phyloP scores from a whole-genome alignment of 2,329 filamentous ascomycete species.

The Colletotrichum graminicola region DNA sequence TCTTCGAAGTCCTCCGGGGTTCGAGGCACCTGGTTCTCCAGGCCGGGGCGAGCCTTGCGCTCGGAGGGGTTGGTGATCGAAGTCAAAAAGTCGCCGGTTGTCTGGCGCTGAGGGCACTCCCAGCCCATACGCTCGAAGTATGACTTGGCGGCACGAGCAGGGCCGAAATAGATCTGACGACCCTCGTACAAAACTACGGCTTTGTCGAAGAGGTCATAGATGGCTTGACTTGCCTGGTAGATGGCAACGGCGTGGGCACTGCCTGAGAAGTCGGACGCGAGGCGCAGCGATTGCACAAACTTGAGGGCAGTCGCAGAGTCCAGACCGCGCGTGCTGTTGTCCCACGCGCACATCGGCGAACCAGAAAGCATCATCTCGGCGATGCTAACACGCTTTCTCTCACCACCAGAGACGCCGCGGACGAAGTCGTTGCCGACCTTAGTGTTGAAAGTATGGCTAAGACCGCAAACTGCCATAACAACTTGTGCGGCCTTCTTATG shows the following conservation, averaged over 20 bases:
- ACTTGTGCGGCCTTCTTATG: slow-evolving; percentile 73
- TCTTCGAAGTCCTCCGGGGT: slow-evolving; percentile 77
- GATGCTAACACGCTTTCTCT: slow-evolving; percentile 84
- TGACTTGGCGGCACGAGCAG: slow-evolving; percentile 66
- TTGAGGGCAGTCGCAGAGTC: slow-evolving; percentile 81
- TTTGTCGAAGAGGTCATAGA: slow-evolving; percentile 83
- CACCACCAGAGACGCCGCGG: slow-evolving; percentile 77
- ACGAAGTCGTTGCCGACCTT: slow-evolving; percentile 82
- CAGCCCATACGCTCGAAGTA: slow-evolving; percentile 80
- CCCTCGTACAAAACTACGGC: slow-evolving; percentile 81
- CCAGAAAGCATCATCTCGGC: slow-evolving; percentile 80
- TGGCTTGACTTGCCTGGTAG: slow-evolving; percentile 78
- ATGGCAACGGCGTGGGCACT: slow-evolving; percentile 76
- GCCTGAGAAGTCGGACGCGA: slow-evolving; percentile 72
- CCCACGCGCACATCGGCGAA: slow-evolving; percentile 72
- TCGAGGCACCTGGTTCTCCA: slow-evolving; percentile 71
- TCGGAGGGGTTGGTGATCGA: slow-evolving; percentile 75
- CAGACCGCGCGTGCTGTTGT: slow-evolving; percentile 78
- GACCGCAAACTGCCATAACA: slow-evolving; percentile 78
- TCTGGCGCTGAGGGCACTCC: slow-evolving; percentile 74
- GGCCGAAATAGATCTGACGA: slow-evolving; percentile 81
- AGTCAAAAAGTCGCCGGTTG: slow-evolving; percentile 77
- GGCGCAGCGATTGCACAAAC: slow-evolving; percentile 76
- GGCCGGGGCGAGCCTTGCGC: slow-evolving; percentile 66
- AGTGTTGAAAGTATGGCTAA: slow-evolving; percentile 78